Evolutionary conservation across 441 rosid genomes (phyloP).

Genomic region (Populus hybrid): DNA sequence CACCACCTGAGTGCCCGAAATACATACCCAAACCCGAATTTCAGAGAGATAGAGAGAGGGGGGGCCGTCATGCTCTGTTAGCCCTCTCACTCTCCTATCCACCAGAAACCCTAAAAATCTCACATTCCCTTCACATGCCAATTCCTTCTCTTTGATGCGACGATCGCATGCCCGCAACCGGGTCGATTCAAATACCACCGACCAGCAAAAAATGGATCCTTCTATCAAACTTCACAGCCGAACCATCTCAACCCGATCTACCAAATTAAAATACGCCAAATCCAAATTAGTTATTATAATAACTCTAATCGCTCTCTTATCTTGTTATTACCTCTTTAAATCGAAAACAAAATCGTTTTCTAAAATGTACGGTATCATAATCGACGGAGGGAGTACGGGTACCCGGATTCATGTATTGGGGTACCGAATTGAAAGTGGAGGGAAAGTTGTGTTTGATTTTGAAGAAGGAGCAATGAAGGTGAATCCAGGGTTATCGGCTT

Average conservation of each 20-base stretch:
- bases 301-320: slow-evolving; percentile 18
- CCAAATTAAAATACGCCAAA: background rate
- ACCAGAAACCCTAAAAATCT: background rate
- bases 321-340: slow-evolving; percentile 27
- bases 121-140: background rate
- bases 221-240: slow-evolving; percentile 36
- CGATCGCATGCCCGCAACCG: slow-evolving; percentile 60
- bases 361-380: slow-evolving; percentile 44
- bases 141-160: slow-evolving; percentile 59
- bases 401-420: slow-evolving; percentile 68
- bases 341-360: slow-evolving; percentile 2
- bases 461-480: slow-evolving; percentile 48
- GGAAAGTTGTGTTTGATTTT: slow-evolving; percentile 46
- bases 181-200: slow-evolving; percentile 27
- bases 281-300: slow-evolving; percentile 24
- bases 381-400: slow-evolving; percentile 95
- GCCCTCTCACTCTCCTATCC: background rate
- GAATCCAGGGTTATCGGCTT: slow-evolving; percentile 80
- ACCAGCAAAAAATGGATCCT: slow-evolving; percentile 42
- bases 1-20: background rate
- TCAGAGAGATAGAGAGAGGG: background rate
- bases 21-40: background rate
- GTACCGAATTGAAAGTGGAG: slow-evolving; percentile 30
- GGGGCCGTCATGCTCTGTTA: background rate
- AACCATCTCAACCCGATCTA: slow-evolving; percentile 43